Evolutionary conservation across 306 rosid species (phyloP), one percentile per base, ranked within the genome.

Genomic region (Cucurbita argyrosperma): DNA sequence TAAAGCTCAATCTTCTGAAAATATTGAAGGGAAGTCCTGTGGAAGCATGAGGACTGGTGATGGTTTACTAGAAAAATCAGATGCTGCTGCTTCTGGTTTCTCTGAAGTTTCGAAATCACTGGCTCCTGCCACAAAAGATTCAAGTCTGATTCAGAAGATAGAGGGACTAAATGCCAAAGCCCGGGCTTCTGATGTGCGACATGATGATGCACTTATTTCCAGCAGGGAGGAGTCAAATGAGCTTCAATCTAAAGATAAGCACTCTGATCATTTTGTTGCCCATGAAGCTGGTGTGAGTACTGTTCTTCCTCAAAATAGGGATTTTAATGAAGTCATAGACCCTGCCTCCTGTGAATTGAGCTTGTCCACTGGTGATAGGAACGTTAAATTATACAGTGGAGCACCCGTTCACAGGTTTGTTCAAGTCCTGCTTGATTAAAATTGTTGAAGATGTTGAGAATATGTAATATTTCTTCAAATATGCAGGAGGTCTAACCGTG

Each of bases 111-210:
- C 82, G 76, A 78, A 80, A 35, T 45, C 85, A 18, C 80, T 30
- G 71, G 68, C 77, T 47, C 78, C 85, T 79, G 85, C 85, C 71
- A 65, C 84, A 26, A 93, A 87, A 83, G 94, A 90, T 79, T 72
- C 95, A 77, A 88, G 89, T 78, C 68, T 94, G 78, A 88, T 94
- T 75, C 90, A 83, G 78, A 89, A 89, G 82, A 89, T 94, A 76
- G 95, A 90, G 85, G 92, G 95, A 82, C 81, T 94, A 79, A 94
- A 94, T 89, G 96, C 96, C 76, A 94, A 89, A 84, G 95, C 87
- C 35, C 88, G 98, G 23, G 84, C 81, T 72, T 79, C 85, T 49
- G 87, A 86, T 73, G 83, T 79, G 46, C 74, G 75, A 21, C 71
- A 18, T 75, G 97, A 89, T 84, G 77, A 46, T 63, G 76, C 88